Evolutionary conservation across 306 rosid genomes (phyloP).

Genomic region (Leucaena leucocephala): DNA sequence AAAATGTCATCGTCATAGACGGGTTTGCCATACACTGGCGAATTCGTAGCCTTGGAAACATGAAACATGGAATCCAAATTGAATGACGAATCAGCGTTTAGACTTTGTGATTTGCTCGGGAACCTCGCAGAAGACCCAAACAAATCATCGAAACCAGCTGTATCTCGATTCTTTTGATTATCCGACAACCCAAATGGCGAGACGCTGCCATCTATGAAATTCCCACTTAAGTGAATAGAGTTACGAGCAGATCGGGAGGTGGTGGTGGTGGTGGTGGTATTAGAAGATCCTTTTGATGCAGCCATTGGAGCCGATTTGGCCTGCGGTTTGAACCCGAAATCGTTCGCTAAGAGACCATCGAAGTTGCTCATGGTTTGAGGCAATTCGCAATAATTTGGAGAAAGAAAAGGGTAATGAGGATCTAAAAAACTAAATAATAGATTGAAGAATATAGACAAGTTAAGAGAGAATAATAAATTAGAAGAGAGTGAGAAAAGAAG

Average conservation of each 20-base stretch:
- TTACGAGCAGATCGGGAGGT: constrained; percentile 55
- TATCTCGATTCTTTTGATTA: constrained; percentile 45
- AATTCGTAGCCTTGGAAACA: constrained; percentile 45
- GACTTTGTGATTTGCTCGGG: constrained; percentile 51
- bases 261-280: constrained; percentile 31
- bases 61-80: constrained; percentile 67
- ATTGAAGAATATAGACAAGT: background rate
- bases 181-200: constrained; percentile 53
- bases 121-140: constrained; percentile 49
- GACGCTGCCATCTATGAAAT: constrained; percentile 52
- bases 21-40: constrained; percentile 78
- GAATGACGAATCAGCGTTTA: constrained; percentile 50
- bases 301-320: constrained; percentile 90
- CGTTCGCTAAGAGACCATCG: constrained; percentile 76
- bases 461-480: background rate
- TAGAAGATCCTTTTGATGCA: constrained; percentile 51
- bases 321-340: constrained; percentile 79
- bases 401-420: constrained; percentile 1
- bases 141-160: constrained; percentile 54
- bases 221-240: constrained; percentile 48
- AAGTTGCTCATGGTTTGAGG: constrained; percentile 79
- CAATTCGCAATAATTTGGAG: constrained; percentile 11
- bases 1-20: constrained; percentile 91
- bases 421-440: background rate
- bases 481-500: background rate